phyloP scores from a whole-genome alignment of 495 filamentous ascomycete species.

The Viridothelium virens region DNA sequence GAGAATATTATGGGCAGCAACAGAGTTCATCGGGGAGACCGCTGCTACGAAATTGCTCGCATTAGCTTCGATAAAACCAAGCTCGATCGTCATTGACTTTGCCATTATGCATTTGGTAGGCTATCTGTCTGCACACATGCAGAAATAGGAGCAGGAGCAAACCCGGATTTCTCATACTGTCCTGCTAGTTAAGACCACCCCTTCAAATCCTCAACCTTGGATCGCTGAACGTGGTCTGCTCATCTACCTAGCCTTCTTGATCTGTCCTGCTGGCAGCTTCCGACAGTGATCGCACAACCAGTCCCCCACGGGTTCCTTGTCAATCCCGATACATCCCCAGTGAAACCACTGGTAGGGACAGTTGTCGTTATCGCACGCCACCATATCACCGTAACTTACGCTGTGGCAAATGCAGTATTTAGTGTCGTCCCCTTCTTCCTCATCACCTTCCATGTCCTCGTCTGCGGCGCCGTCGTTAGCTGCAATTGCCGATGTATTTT shows the following conservation, averaged over 20 bases:
- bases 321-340: slow-evolving; percentile 89
- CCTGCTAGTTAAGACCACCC: not conserved
- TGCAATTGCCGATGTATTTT: slow-evolving; percentile 15
- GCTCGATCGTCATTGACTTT: not conserved
- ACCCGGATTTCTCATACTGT: not conserved
- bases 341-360: slow-evolving; percentile 98
- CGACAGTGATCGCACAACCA: slow-evolving; percentile 88
- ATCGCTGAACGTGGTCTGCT: not conserved
- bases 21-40: not conserved
- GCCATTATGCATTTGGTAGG: not conserved
- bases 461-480: slow-evolving; percentile 38
- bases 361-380: slow-evolving; percentile 88
- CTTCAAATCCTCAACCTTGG: not conserved
- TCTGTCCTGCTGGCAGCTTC: slow-evolving; percentile 35
- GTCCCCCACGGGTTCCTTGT: slow-evolving; percentile 76
- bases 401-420: slow-evolving; percentile 91
- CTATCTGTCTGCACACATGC: not conserved
- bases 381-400: slow-evolving; percentile 95
- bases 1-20: not conserved
- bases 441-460: slow-evolving; percentile 62
- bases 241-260: slow-evolving; percentile 28
- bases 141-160: not conserved
- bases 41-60: not conserved
- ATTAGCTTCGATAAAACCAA: not conserved
- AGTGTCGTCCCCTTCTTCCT: slow-evolving; percentile 80